Evolutionary conservation across 2,329 filamentous ascomycete genomes (phyloP).

Genomic region (Myotisia sp.): DNA sequence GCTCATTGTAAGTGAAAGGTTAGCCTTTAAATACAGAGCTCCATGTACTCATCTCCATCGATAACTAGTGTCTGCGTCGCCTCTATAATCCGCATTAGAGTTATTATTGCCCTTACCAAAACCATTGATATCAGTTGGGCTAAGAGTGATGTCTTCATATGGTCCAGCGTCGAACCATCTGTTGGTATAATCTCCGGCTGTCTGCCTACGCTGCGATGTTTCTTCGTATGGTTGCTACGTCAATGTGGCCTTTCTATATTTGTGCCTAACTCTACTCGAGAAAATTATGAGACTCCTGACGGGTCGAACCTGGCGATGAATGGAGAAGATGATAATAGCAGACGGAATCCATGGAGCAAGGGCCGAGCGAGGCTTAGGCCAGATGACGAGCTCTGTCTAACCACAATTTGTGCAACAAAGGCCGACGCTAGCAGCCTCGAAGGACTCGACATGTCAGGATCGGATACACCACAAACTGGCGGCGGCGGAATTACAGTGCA

Average conservation of each 20-base stretch:
- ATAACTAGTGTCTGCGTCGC: conserved; percentile 23
- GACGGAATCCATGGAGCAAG: background rate
- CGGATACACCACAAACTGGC: background rate
- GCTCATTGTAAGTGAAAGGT: conserved; percentile 21
- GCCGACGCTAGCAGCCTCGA: background rate
- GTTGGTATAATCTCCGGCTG: conserved; percentile 25
- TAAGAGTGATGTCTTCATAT: conserved; percentile 19
- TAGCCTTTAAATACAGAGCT: conserved; percentile 1
- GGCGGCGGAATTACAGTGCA: background rate
- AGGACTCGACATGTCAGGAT: background rate
- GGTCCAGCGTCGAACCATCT: conserved; percentile 23
- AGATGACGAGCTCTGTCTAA: conserved; percentile 2
- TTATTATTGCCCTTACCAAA: conserved; percentile 27
- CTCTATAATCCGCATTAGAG: conserved; percentile 30
- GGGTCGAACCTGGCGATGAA: too few relatives aligned
- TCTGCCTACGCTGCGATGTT: conserved; percentile 21
- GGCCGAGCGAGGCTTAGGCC: background rate
- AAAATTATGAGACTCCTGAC: too few relatives aligned
- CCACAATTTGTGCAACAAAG: conserved; percentile 1
- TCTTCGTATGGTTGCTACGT: conserved; percentile 11
- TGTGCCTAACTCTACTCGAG: too few relatives aligned
- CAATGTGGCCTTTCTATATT: too few relatives aligned
- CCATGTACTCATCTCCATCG: too few relatives aligned
- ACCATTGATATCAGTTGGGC: conserved; percentile 26
- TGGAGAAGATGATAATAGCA: too few relatives aligned